Conservation (phyloP, 805 yeast genomes). For the Candida ficus region DNA sequence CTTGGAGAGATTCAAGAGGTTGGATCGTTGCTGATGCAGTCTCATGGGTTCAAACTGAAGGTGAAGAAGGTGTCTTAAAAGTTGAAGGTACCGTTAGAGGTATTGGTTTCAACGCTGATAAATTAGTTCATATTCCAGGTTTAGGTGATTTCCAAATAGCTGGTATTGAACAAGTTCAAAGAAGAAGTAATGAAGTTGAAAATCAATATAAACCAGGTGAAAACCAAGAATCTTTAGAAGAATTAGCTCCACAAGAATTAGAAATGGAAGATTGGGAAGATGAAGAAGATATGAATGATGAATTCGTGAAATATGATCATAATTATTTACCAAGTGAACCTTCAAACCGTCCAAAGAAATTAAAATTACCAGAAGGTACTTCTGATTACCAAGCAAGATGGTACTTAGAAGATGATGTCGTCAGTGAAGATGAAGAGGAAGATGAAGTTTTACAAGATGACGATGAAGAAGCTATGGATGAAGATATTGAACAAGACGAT, state of each 20-base stretch:
- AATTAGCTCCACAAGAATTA: slow-evolving; percentile 49
- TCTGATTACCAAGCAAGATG: slow-evolving; percentile 79
- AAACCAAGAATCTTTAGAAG: slow-evolving; percentile 54
- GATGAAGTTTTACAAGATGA: slow-evolving; percentile 15
- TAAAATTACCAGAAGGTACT: slow-evolving; percentile 65
- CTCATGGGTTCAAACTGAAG: slow-evolving; percentile 31
- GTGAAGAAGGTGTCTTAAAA: slow-evolving; percentile 39
- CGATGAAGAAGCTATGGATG: slow-evolving; percentile 22
- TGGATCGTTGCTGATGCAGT: slow-evolving; percentile 74
- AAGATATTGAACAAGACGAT: slow-evolving; percentile 28
- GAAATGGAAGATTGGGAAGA: slow-evolving; percentile 41
- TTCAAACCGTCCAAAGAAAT: slow-evolving; percentile 26
- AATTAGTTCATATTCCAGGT: slow-evolving; percentile 82
- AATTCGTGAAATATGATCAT: slow-evolving; percentile 33
- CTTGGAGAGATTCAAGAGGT: slow-evolving; percentile 93
- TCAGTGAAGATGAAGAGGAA: slow-evolving; percentile 21
- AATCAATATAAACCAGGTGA: slow-evolving; percentile 30
- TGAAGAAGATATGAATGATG: slow-evolving; percentile 28
- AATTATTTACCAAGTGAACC: slow-evolving; percentile 33
- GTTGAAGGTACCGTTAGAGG: slow-evolving; percentile 89
- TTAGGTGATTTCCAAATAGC: slow-evolving; percentile 82
- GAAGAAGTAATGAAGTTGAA: slow-evolving; percentile 21
- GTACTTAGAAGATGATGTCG: slow-evolving; percentile 55
- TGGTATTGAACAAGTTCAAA: slow-evolving; percentile 49
- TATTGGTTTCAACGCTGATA: slow-evolving; percentile 68